Percentiles rank a stretch among this genome's conserved stretches.
These are phyloP conservation scores for Inga oerstediana DNA, from an alignment of 306 rosid species.

Conservation along the genomic window DNA sequence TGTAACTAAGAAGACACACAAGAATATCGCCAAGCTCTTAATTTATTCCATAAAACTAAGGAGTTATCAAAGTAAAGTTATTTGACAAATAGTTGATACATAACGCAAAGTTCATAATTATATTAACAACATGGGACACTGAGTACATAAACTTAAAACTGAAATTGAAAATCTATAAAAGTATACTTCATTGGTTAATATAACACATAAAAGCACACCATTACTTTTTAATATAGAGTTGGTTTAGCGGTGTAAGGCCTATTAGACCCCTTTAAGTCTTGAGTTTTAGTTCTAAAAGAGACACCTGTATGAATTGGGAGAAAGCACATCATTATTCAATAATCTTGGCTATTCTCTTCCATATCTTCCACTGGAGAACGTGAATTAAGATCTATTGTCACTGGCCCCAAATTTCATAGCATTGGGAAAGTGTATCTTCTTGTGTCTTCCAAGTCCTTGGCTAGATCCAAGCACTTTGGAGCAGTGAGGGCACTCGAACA, in stretches of 20 bases:
- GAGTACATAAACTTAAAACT: background rate
- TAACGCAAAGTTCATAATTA: constrained; percentile 3
- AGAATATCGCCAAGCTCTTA: background rate
- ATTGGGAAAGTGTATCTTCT: constrained; percentile 49
- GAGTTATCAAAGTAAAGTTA: constrained; percentile 5
- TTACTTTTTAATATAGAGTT: no score
- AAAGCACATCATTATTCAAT: background rate
- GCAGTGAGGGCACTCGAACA: constrained; percentile 46
- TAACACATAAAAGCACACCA: background rate
- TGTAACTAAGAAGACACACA: background rate
- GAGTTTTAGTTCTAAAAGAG: no score
- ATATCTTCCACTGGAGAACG: constrained; percentile 40
- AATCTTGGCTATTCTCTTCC: constrained; percentile 8
- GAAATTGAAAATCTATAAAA: background rate
- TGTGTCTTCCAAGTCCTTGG: constrained; percentile 73
- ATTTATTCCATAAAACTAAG: background rate
- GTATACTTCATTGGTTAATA: background rate
- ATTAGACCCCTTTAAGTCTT: rapidly evolving
- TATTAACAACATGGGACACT: background rate
- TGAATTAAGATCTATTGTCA: constrained; percentile 51
- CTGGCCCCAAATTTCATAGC: background rate
- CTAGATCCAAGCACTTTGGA: constrained; percentile 50
- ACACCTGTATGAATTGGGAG: no score
- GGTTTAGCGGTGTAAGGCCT: no score
- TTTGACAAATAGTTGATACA: background rate